Conservation (phyloP, 768 basidiomycete genomes). For the Boletellus sp. region DNA sequence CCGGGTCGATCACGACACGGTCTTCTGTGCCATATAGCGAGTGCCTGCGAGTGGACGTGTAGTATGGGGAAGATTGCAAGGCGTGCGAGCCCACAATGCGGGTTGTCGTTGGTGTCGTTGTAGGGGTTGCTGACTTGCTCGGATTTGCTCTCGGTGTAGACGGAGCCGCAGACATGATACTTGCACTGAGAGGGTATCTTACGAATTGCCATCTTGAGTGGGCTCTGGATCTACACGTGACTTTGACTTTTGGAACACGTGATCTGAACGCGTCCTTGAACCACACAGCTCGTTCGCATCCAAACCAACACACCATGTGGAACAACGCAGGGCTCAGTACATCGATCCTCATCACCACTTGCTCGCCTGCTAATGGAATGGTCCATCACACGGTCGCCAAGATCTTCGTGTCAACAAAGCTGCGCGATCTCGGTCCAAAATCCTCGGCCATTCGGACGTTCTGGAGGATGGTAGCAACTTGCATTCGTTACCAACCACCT, state of each 20-base stretch:
- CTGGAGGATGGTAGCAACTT: constrained; percentile 25
- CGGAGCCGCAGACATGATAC: constrained; percentile 32
- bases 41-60: constrained; percentile 80
- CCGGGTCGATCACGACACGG: constrained; percentile 91
- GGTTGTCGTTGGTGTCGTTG: constrained; percentile 55
- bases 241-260: constrained; percentile 15
- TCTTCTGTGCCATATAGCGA: constrained; percentile 97
- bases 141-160: constrained; percentile 32
- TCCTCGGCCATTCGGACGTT: constrained; percentile 20
- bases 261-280: constrained; percentile 18
- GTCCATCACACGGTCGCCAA: constrained; percentile 25
- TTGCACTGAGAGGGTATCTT: not conserved
- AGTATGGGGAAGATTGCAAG: constrained; percentile 78
- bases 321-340: constrained; percentile 28
- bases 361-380: constrained; percentile 28
- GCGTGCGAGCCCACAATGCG: constrained; percentile 45
- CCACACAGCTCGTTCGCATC: not conserved
- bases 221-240: constrained; percentile 4
- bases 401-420: constrained; percentile 24
- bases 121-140: constrained; percentile 12
- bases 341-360: constrained; percentile 20
- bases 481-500: constrained; percentile 23
- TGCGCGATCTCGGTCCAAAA: constrained; percentile 26
- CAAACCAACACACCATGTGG: constrained; percentile 20
- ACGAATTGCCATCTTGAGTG: constrained; percentile 1